These are phyloP conservation scores for Alternaria angustiovoidea DNA, from an alignment of 2,329 filamentous ascomycete species.

Conservation along the genomic window DNA sequence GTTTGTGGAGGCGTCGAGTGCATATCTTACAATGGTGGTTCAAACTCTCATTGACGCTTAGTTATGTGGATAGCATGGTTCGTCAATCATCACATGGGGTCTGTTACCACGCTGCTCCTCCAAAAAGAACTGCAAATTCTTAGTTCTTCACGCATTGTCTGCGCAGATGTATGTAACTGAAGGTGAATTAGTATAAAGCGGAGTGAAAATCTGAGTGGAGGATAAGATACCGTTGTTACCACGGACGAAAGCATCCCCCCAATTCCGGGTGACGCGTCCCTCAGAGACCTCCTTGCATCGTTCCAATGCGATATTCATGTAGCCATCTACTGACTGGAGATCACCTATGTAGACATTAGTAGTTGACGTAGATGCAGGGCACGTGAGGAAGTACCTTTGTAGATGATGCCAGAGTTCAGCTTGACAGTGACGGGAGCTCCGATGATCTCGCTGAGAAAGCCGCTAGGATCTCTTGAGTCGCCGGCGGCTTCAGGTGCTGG, in stretches of 20 bases:
- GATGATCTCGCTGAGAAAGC: slow-evolving; percentile 93
- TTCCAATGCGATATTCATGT: slow-evolving; percentile 99
- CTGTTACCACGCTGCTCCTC: background rate
- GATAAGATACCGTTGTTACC: slow-evolving; percentile 82
- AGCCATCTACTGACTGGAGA: slow-evolving; percentile 95
- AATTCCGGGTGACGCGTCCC: slow-evolving; percentile 80
- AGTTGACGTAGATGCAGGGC: background rate
- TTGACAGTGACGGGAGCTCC: slow-evolving; percentile 94
- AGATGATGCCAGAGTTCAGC: slow-evolving; percentile 97
- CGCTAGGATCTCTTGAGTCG: slow-evolving; percentile 90
- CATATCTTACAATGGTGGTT: background rate
- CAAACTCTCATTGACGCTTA: slow-evolving; percentile 4
- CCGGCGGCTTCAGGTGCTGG: slow-evolving; percentile 61
- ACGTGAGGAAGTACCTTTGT: slow-evolving; percentile 73
- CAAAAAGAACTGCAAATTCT: background rate
- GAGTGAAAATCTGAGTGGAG: background rate
- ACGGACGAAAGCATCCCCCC: slow-evolving; percentile 93
- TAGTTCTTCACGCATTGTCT: slow-evolving; percentile 33
- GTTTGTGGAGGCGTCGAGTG: background rate
- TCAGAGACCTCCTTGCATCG: slow-evolving; percentile 93
- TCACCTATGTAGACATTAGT: slow-evolving; percentile 69
- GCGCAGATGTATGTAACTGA: slow-evolving; percentile 45
- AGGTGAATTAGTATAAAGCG: slow-evolving; percentile 16
- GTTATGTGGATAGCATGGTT: background rate
- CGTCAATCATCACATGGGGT: background rate